Percentiles rank a stretch among this genome's conserved stretches.
These are phyloP conservation scores for Madurella fahalii DNA, from an alignment of 2,329 filamentous ascomycete genomes.

Conservation along the genomic window DNA sequence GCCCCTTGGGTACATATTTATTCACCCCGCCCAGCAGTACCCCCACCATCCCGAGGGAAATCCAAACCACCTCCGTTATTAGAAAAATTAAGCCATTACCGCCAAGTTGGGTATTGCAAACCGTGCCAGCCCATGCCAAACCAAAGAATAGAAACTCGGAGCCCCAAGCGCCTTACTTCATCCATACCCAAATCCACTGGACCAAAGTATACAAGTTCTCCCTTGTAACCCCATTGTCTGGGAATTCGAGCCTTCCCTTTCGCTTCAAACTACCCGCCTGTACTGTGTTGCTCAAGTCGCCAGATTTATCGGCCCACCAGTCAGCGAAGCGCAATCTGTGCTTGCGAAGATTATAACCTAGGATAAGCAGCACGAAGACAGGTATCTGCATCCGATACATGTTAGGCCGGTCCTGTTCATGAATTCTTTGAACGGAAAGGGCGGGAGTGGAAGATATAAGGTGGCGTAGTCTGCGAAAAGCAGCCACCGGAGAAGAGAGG, in stretches of 20 bases:
- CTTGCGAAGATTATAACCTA: slow-evolving; percentile 36
- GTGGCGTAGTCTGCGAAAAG: neutral
- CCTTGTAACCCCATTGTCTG: slow-evolving; percentile 32
- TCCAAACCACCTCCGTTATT: too few relatives aligned
- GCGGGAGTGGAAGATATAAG: too few relatives aligned
- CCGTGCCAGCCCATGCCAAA: too few relatives aligned
- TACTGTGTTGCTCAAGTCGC: slow-evolving; percentile 35
- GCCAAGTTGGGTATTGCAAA: too few relatives aligned
- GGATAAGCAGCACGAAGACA: slow-evolving; percentile 35
- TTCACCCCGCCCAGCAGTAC: too few relatives aligned
- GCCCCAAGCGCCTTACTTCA: slow-evolving; percentile 26
- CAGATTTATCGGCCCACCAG: slow-evolving; percentile 36
- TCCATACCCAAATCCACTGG: slow-evolving; percentile 37
- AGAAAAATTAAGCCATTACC: too few relatives aligned
- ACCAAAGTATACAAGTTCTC: slow-evolving; percentile 30
- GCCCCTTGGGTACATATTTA: too few relatives aligned
- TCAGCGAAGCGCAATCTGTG: slow-evolving; percentile 32
- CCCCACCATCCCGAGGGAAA: too few relatives aligned
- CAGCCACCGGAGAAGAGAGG: neutral
- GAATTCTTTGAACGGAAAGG: too few relatives aligned
- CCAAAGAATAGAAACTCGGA: too few relatives aligned
- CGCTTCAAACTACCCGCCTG: slow-evolving; percentile 32
- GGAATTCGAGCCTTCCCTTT: slow-evolving; percentile 36
- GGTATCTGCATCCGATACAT: slow-evolving; percentile 28
- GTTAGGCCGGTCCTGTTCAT: too few relatives aligned